Conservation (phyloP, 1,139 yeast species). For the Wickerhamomyces sp. region DNA sequence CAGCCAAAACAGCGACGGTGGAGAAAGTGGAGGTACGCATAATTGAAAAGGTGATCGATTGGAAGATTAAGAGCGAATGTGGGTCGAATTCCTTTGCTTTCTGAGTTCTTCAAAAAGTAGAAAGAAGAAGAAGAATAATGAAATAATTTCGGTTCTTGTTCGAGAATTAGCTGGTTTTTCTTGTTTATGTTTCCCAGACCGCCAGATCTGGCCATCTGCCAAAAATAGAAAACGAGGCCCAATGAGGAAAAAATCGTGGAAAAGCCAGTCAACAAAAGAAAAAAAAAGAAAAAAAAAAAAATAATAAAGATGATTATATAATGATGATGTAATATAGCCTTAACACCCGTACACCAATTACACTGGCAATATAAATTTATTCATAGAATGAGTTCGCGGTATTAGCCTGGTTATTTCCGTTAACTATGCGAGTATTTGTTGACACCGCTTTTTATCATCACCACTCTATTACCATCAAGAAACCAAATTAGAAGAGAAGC, state of each 20-base stretch:
- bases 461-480: not conserved
- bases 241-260: too few relatives aligned
- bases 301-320: too few relatives aligned
- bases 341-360: too few relatives aligned
- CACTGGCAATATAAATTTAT: too few relatives aligned
- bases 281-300: too few relatives aligned
- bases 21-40: slow-evolving; percentile 36
- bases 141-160: too few relatives aligned
- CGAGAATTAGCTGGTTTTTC: not conserved
- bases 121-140: not conserved
- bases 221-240: not conserved
- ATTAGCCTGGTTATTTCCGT: too few relatives aligned
- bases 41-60: not conserved
- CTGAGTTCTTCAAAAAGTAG: not conserved
- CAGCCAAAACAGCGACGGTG: slow-evolving; percentile 46
- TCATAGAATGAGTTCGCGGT: too few relatives aligned
- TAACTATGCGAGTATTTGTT: too few relatives aligned
- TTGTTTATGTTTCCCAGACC: not conserved
- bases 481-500: not conserved
- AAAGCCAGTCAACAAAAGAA: too few relatives aligned
- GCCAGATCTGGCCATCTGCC: not conserved
- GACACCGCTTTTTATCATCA: too few relatives aligned
- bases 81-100: not conserved
- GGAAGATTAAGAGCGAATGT: not conserved
- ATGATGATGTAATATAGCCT: not conserved